Evolutionary conservation across 129 eudicot species (phyloP).

Genomic region (Chrysanthemum seticuspe): DNA sequence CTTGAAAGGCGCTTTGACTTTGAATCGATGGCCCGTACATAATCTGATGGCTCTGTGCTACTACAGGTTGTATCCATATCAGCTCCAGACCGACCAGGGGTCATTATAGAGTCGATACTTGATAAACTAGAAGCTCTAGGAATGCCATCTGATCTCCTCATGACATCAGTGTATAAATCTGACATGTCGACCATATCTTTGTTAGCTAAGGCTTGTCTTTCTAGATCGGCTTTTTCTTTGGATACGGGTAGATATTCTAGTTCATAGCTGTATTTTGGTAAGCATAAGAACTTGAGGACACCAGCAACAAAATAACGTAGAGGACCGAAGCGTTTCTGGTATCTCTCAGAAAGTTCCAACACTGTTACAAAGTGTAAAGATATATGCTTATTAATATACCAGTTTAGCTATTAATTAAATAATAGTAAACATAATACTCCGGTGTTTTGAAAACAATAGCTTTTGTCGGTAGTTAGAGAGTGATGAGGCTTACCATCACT

Average conservation of each 20-base stretch:
- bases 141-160: conserved; percentile 86
- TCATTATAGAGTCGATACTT: conserved; percentile 96
- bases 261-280: conserved; percentile 87
- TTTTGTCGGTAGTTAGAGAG: conserved; percentile 7
- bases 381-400: conserved; percentile 12
- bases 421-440: too few species aligned
- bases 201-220: conserved; percentile 44
- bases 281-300: conserved; percentile 78
- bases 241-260: conserved; percentile 83
- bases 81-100: conserved; percentile 66
- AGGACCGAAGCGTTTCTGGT: conserved; percentile 95
- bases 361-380: conserved; percentile 43
- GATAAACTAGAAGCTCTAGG: conserved; percentile 96
- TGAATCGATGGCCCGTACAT: conserved; percentile 82
- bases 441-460: too few species aligned
- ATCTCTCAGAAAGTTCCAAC: conserved; percentile 88
- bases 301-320: conserved; percentile 97
- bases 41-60: conserved; percentile 94
- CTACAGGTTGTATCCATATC: conserved; percentile 83
- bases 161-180: conserved; percentile 84
- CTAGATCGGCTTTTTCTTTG: conserved; percentile 47
- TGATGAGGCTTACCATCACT: conserved; percentile 74
- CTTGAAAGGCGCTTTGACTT: conserved; percentile 79
- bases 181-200: conserved; percentile 73
- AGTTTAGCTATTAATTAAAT: too few species aligned